Evolutionary conservation across 352 stramenopile genomes (phyloP), one percentile per base, ranked within the genome.

Genomic region (Phytophthora pisi): DNA sequence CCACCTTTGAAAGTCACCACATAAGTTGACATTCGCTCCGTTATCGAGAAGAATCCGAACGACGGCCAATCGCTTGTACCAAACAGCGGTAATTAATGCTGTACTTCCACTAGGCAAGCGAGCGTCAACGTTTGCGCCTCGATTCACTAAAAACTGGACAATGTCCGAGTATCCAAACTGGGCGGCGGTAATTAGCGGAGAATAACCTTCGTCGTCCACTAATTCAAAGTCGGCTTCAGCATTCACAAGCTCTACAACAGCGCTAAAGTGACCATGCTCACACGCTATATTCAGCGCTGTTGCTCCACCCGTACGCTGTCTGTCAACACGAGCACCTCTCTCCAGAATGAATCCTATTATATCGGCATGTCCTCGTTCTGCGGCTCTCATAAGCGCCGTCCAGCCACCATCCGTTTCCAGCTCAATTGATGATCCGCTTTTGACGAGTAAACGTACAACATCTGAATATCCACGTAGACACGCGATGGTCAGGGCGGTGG

Each of bases 371-470:
- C 20, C 46, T 16, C 52, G 43, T 9, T 20, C 15, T 20, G 31
- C 57, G 5, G 57, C 57, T 28, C 8, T 26, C 6, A 42, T 50
- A 0, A 56, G 30, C 15, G 34, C 10, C 4, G 13, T 55, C 23
- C 40, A 18, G 9, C 34, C 45, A 15, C 15, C 10, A 15, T 20
- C 5, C 2, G 49, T 28, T 16, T 16, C 15, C n/a, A 28, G 15
- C 9, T 52, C 36, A 20, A 53, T 31, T 4, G 6, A 7, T 13
- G 31, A 15, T 15, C 45, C 47, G 10, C 24, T 9, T 6, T 28
- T 2, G 2, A 64, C 2, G 4, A 64, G 46, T 18, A 61, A 26
- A 7, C 36, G 18, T 20, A 67, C 42, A n/a, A 67, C 5, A 11
- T 26, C 23, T 13, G 13, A 15, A 40, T 61, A 42, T 6, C 23